Percentiles rank a stretch among this genome's conserved stretches.
These are phyloP conservation scores for Fragosphaeria purpurea DNA, from an alignment of 2,329 filamentous ascomycete species.

Conservation along the genomic window DNA sequence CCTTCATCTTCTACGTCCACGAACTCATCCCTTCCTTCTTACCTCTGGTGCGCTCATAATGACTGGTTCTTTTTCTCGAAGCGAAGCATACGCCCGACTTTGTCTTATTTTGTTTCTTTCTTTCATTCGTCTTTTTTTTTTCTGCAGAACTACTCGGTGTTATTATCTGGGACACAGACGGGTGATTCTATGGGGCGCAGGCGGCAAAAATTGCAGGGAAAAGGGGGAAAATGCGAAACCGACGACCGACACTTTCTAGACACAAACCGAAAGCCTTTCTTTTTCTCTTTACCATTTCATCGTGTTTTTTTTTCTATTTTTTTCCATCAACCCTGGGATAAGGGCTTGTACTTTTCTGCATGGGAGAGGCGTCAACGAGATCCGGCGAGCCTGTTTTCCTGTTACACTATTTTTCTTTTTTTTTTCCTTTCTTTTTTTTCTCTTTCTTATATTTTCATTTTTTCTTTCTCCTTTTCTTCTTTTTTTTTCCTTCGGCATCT, in stretches of 20 bases:
- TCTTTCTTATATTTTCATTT: not conserved
- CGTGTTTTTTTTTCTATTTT: not conserved
- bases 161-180: too few relatives aligned
- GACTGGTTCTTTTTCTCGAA: not conserved
- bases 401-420: not conserved
- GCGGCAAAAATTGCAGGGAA: too few relatives aligned
- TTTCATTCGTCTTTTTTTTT: not conserved
- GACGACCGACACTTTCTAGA: too few relatives aligned
- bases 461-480: not conserved
- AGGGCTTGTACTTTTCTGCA: not conserved
- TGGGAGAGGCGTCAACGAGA: too few relatives aligned
- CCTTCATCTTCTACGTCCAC: too few relatives aligned
- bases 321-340: not conserved
- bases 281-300: not conserved
- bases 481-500: too few relatives aligned
- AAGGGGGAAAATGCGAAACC: too few relatives aligned
- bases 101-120: not conserved
- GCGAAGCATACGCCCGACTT: too few relatives aligned
- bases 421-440: not conserved
- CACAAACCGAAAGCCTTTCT: too few relatives aligned
- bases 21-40: too few relatives aligned
- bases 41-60: not conserved
- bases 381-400: too few relatives aligned
- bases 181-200: not conserved
- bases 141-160: not conserved